Evolutionary conservation across 2,329 filamentous ascomycete genomes (phyloP).

Genomic region (Remersonia thermophila): DNA sequence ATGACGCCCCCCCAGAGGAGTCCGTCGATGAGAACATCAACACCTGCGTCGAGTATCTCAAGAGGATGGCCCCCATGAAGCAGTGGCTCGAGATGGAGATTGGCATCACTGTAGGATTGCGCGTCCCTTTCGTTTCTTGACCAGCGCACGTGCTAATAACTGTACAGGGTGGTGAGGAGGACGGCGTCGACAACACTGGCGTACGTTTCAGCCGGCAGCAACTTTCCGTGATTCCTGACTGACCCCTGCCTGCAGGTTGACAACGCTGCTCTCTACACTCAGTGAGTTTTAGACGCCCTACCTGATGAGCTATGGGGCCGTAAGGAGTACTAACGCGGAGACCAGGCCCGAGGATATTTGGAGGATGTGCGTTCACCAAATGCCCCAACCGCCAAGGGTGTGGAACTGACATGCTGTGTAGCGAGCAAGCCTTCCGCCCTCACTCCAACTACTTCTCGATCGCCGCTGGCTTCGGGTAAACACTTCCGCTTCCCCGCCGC

Average conservation of each 20-base stretch:
- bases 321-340: not conserved
- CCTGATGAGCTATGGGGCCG: no score
- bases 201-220: constrained; percentile 23
- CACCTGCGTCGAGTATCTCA: constrained; percentile 85
- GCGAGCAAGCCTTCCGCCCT: constrained; percentile 55
- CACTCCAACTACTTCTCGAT: constrained; percentile 97
- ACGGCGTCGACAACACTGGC: constrained; percentile 41
- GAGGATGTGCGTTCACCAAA: constrained; percentile 53
- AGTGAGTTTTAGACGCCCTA: constrained; percentile 29
- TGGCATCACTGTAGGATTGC: constrained; percentile 59
- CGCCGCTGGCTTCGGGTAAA: constrained; percentile 71
- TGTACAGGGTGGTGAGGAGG: constrained; percentile 59
- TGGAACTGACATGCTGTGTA: constrained; percentile 3
- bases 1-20: constrained; percentile 57
- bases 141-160: not conserved
- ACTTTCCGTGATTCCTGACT: not conserved
- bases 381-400: not conserved
- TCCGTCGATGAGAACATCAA: constrained; percentile 78
- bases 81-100: constrained; percentile 98
- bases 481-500: not conserved
- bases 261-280: constrained; percentile 50
- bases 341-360: constrained; percentile 73
- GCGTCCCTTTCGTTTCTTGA: not conserved
- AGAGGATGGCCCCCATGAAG: constrained; percentile 92
- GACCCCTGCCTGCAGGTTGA: constrained; percentile 9